phyloP scores from a whole-genome alignment of 2,329 filamentous ascomycete species.

The Colletotrichum spinosum region DNA sequence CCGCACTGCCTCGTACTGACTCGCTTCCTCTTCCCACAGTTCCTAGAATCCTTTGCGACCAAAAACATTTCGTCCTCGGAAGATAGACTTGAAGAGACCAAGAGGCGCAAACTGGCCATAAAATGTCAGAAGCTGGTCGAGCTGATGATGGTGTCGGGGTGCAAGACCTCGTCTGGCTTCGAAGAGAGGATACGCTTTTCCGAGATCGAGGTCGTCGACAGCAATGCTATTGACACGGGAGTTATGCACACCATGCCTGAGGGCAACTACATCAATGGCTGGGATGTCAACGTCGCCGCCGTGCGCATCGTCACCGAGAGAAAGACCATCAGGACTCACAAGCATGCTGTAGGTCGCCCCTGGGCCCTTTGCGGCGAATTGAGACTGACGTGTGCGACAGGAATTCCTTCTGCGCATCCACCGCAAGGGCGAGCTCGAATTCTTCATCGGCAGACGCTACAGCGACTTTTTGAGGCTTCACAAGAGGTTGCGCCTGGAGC shows the following conservation, averaged over 20 bases:
- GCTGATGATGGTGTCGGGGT: constrained; percentile 99
- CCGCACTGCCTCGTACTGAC: constrained; percentile 19
- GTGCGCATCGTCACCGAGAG: constrained; percentile 85
- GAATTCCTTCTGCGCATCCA: constrained; percentile 93
- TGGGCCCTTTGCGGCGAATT: constrained; percentile 32
- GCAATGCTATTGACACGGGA: constrained; percentile 90
- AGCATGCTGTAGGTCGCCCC: constrained; percentile 80
- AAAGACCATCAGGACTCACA: constrained; percentile 88
- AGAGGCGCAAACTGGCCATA: constrained; percentile 88
- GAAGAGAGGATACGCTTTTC: constrained; percentile 97
- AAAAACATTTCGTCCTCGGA: constrained; percentile 98
- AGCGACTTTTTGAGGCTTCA: constrained; percentile 87
- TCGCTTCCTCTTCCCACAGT: constrained; percentile 63
- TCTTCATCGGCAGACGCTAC: constrained; percentile 87
- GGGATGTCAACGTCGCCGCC: constrained; percentile 95
- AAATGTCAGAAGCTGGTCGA: constrained; percentile 97
- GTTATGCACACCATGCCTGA: constrained; percentile 89
- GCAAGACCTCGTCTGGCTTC: constrained; percentile 95
- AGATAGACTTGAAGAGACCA: constrained; percentile 95
- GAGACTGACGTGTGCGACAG: constrained; percentile 53
- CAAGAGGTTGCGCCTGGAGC: constrained; percentile 82
- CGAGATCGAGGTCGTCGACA: constrained; percentile 96
- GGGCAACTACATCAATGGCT: constrained; percentile 92
- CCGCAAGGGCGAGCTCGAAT: constrained; percentile 77
- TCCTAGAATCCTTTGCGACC: constrained; percentile 95